These are phyloP conservation scores for Penicillium atrosanguineum DNA, from an alignment of 495 filamentous ascomycete species.

Conservation along the genomic window DNA sequence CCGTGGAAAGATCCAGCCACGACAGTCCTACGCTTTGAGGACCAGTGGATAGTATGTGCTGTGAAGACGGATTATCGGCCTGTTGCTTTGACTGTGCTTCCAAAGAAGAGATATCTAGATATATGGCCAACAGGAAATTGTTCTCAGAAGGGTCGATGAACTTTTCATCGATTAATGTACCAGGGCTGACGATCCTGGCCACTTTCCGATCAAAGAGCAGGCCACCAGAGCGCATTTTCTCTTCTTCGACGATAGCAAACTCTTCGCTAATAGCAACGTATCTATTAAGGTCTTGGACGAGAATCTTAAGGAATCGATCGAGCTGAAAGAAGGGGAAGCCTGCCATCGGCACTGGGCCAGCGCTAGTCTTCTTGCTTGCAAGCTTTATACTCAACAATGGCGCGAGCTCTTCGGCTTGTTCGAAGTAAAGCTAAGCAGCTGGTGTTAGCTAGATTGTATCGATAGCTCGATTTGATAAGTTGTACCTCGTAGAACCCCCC, in stretches of 20 bases:
- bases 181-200: conserved; percentile 84
- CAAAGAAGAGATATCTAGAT: conserved; percentile 41
- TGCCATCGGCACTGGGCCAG: conserved; percentile 79
- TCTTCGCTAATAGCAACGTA: conserved; percentile 95
- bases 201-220: conserved; percentile 81
- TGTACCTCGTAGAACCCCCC: conserved; percentile 88
- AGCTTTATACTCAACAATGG: conserved; percentile 87
- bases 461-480: not conserved
- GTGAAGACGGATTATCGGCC: conserved; percentile 18
- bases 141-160: conserved; percentile 92
- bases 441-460: conserved; percentile 3
- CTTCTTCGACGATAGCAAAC: conserved; percentile 65
- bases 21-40: conserved; percentile 68
- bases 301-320: conserved; percentile 84
- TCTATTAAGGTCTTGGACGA: conserved; percentile 86
- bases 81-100: conserved; percentile 18
- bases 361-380: conserved; percentile 71
- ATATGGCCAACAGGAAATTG: conserved; percentile 83
- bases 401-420: conserved; percentile 85
- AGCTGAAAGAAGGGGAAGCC: conserved; percentile 93
- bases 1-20: conserved; percentile 94
- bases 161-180: conserved; percentile 94
- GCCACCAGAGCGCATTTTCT: conserved; percentile 67
- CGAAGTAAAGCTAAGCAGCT: conserved; percentile 69
- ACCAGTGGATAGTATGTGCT: conserved; percentile 38